Evolutionary conservation across 2,329 filamentous ascomycete genomes (phyloP).

Genomic region (Aspergillus phoenicis): DNA sequence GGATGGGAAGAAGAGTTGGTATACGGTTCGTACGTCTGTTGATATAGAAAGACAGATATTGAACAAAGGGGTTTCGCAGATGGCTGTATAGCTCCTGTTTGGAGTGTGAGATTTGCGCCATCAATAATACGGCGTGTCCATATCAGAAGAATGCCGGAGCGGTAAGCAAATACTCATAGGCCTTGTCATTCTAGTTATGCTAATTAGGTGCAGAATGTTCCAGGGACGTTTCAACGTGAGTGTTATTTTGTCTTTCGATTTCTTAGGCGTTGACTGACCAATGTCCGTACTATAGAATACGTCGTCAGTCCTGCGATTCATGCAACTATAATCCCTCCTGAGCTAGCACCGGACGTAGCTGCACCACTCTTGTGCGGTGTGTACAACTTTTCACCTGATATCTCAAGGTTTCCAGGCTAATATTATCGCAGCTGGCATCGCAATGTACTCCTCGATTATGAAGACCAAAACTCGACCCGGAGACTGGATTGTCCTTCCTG

Average conservation of each 20-base stretch:
- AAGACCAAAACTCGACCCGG: constrained; percentile 39
- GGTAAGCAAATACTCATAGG: constrained; percentile 23
- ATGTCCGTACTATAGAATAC: constrained; percentile 29
- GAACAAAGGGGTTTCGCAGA: constrained; percentile 27
- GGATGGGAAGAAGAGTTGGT: constrained; percentile 36
- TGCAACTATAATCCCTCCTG: constrained; percentile 39
- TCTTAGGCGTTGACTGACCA: background rate
- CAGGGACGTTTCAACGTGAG: constrained; percentile 43
- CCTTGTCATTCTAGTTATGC: background rate
- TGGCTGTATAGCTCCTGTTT: constrained; percentile 44
- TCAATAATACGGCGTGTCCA: constrained; percentile 43
- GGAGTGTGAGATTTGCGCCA: constrained; percentile 41
- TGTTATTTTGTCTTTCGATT: background rate
- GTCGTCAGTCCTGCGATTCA: constrained; percentile 39
- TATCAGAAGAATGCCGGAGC: constrained; percentile 43
- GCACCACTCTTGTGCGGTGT: constrained; percentile 43
- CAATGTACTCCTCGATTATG: constrained; percentile 44
- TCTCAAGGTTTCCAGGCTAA: background rate
- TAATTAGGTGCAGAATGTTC: constrained; percentile 33
- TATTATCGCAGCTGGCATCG: constrained; percentile 35
- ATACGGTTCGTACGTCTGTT: constrained; percentile 30
- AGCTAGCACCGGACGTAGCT: constrained; percentile 35
- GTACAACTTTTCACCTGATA: constrained; percentile 1
- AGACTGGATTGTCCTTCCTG: constrained; percentile 40
- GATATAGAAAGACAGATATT: constrained; percentile 5